Conservation (phyloP, 768 basidiomycete species). For the Lactarius quietus region DNA sequence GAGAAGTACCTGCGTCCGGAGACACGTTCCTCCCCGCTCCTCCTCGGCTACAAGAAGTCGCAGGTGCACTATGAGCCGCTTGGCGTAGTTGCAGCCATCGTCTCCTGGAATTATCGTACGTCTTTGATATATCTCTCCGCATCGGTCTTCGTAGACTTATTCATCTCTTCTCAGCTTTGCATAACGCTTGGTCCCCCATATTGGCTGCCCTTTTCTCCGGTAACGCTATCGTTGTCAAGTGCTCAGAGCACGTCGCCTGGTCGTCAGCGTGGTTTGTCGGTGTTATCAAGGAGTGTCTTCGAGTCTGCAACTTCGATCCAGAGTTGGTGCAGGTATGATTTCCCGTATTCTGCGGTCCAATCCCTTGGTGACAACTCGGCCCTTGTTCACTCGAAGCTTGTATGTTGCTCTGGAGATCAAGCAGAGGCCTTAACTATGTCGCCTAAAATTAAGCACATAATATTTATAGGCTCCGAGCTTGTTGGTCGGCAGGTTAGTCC, state of each 20-base stretch:
- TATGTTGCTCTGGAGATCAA: slow-evolving; percentile 85
- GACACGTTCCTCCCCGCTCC: slow-evolving; percentile 58
- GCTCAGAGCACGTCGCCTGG: slow-evolving; percentile 92
- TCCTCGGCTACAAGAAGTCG: slow-evolving; percentile 73
- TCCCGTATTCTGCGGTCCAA: background rate
- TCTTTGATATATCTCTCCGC: slow-evolving; percentile 2
- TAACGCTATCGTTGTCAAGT: slow-evolving; percentile 87
- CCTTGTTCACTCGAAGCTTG: slow-evolving; percentile 44
- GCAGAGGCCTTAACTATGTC: slow-evolving; percentile 79
- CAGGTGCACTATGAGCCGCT: slow-evolving; percentile 85
- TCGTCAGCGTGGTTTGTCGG: slow-evolving; percentile 80
- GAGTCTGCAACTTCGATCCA: slow-evolving; percentile 74
- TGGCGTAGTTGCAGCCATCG: slow-evolving; percentile 88
- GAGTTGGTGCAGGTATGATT: slow-evolving; percentile 77
- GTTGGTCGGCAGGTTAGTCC: slow-evolving; percentile 64
- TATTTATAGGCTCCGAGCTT: slow-evolving; percentile 83
- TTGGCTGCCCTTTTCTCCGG: slow-evolving; percentile 88
- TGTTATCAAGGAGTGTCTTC: slow-evolving; percentile 72
- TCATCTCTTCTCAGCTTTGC: slow-evolving; percentile 58
- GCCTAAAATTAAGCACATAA: slow-evolving; percentile 85
- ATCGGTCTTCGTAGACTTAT: slow-evolving; percentile 9
- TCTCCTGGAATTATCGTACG: slow-evolving; percentile 94
- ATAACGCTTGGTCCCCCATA: slow-evolving; percentile 94
- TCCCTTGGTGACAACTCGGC: background rate
- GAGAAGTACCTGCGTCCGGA: slow-evolving; percentile 74